These are phyloP conservation scores for Fusarium algeriense DNA, from an alignment of 2,329 filamentous ascomycete species.

Conservation along the genomic window DNA sequence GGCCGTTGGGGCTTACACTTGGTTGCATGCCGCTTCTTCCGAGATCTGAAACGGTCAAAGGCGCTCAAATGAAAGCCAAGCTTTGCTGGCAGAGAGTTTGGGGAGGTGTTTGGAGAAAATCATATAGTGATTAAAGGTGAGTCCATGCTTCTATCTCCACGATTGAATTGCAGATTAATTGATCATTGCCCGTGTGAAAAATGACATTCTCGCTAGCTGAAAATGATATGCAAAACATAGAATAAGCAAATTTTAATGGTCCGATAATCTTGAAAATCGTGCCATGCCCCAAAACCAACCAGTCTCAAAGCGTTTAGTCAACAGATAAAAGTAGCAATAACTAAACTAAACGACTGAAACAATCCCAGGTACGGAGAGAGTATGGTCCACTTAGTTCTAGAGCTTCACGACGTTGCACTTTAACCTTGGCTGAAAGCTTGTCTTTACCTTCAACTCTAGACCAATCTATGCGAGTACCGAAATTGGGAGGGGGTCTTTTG, in stretches of 20 bases:
- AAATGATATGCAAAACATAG: background rate
- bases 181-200: no score
- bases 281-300: background rate
- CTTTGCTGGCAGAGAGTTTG: background rate
- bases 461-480: background rate
- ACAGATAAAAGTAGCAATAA: background rate
- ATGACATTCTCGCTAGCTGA: fast-evolving
- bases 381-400: background rate
- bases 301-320: background rate
- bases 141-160: background rate
- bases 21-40: background rate
- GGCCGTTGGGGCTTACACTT: background rate
- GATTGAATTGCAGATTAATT: background rate
- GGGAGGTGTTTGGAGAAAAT: fast-evolving
- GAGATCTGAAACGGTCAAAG: background rate
- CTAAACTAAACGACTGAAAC: background rate
- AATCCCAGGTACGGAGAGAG: background rate
- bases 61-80: background rate
- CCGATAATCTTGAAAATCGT: background rate
- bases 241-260: background rate
- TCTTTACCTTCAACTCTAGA: background rate
- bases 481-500: background rate
- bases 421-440: conserved; percentile 3
- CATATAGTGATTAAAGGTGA: background rate
- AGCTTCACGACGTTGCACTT: background rate